These are phyloP conservation scores for Fusarium kyushuense DNA, from an alignment of 2,329 filamentous ascomycete species.

Conservation along the genomic window DNA sequence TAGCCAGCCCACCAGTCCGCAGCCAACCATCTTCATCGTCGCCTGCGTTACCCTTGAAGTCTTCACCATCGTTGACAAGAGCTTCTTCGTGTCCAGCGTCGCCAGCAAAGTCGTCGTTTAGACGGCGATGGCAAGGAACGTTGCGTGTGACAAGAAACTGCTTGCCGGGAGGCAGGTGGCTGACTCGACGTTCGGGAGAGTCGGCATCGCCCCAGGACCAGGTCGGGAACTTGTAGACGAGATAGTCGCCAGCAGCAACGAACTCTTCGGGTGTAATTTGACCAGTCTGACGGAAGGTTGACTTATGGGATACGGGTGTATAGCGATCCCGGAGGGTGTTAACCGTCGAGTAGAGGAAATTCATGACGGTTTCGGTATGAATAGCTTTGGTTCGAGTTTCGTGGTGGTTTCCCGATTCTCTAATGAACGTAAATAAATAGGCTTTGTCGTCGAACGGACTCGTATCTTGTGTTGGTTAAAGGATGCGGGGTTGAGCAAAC, in stretches of 20 bases:
- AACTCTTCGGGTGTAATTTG: constrained; percentile 99
- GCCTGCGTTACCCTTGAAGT: constrained; percentile 61
- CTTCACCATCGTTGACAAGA: constrained; percentile 83
- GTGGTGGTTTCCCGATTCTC: not conserved
- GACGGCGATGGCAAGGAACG: constrained; percentile 89
- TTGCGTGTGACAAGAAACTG: constrained; percentile 96
- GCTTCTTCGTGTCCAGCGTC: constrained; percentile 88
- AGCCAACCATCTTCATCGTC: constrained; percentile 90
- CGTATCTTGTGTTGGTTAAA: not conserved
- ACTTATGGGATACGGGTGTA: constrained; percentile 88
- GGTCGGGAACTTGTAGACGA: constrained; percentile 98
- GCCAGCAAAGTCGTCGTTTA: constrained; percentile 93
- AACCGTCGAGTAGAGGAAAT: constrained; percentile 91
- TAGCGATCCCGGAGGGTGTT: constrained; percentile 93
- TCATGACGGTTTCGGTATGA: constrained; percentile 68
- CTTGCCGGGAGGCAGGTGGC: constrained; percentile 87
- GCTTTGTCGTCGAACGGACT: constrained; percentile 1
- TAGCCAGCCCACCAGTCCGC: constrained; percentile 82
- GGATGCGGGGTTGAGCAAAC: constrained; percentile 32
- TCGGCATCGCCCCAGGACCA: constrained; percentile 97
- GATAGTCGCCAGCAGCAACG: constrained; percentile 92
- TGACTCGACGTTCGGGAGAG: constrained; percentile 79
- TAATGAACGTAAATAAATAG: constrained; percentile 1
- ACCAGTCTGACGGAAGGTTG: constrained; percentile 92
- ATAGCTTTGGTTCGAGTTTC: not conserved